Evolutionary conservation across 805 yeast genomes (phyloP).

Genomic region (Teunomyces barrocoloradensis): DNA sequence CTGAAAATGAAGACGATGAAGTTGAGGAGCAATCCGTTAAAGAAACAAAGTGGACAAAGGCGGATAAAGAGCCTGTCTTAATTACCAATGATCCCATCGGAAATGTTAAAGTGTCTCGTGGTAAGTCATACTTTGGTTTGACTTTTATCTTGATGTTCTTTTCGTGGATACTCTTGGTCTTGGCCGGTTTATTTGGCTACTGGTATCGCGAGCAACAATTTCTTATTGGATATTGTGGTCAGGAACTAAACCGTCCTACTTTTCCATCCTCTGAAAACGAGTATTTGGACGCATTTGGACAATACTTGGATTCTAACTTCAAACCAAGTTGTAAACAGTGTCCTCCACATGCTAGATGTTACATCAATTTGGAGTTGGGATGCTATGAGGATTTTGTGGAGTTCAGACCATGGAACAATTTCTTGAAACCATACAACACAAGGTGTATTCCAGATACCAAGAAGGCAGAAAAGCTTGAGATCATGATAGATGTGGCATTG

Average conservation of each 20-base stretch:
- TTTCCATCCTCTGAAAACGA: constrained; percentile 28
- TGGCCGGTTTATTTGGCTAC: constrained; percentile 40
- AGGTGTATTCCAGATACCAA: constrained; percentile 72
- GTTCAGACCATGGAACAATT: constrained; percentile 50
- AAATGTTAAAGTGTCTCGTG: background rate
- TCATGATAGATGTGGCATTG: constrained; percentile 64
- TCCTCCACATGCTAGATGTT: constrained; percentile 80
- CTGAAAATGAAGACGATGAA: background rate
- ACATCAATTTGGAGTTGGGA: constrained; percentile 52
- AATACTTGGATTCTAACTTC: constrained; percentile 40
- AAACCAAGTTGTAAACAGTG: constrained; percentile 72
- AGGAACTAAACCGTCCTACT: constrained; percentile 47
- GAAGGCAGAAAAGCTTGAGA: constrained; percentile 63
- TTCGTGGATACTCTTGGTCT: constrained; percentile 22
- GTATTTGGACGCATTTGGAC: constrained; percentile 39
- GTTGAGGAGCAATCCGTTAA: background rate
- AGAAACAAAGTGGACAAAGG: background rate
- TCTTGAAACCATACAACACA: constrained; percentile 45
- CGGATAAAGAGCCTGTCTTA: background rate
- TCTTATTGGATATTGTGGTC: constrained; percentile 73
- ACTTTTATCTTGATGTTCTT: constrained; percentile 11
- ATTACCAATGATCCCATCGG: background rate
- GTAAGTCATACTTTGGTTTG: background rate
- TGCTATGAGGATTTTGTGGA: constrained; percentile 70
- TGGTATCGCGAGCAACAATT: constrained; percentile 67